These are phyloP conservation scores for Sporothrix sp. DNA, from an alignment of 2,329 filamentous ascomycete species.

Conservation along the genomic window DNA sequence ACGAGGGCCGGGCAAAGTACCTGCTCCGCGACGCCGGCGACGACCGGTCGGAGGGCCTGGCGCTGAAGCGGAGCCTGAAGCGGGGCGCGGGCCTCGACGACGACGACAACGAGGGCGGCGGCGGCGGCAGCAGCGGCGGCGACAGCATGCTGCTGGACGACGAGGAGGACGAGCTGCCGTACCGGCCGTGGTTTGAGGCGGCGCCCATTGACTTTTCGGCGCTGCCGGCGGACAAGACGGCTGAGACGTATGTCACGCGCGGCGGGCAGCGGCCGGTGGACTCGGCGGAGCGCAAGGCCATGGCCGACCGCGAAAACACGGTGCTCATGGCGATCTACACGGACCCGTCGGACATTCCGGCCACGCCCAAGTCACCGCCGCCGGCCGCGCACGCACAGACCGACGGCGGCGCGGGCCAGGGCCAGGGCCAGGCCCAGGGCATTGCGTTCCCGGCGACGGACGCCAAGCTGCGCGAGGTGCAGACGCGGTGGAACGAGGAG, in stretches of 20 bases:
- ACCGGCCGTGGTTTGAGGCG: slow-evolving; percentile 44
- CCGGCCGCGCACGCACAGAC: neutral
- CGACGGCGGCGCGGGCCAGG: neutral
- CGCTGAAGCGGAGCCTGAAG: slow-evolving; percentile 47
- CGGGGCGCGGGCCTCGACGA: slow-evolving; percentile 43
- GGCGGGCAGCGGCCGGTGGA: slow-evolving; percentile 42
- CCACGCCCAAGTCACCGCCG: slow-evolving; percentile 45
- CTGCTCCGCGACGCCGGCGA: slow-evolving; percentile 64
- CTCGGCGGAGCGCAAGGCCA: slow-evolving; percentile 46
- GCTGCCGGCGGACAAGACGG: slow-evolving; percentile 36
- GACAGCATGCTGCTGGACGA: slow-evolving; percentile 7
- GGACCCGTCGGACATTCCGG: slow-evolving; percentile 43
- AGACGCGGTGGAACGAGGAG: slow-evolving; percentile 39
- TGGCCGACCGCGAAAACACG: slow-evolving; percentile 46
- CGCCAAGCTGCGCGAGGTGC: slow-evolving; percentile 38
- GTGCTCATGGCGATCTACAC: slow-evolving; percentile 55
- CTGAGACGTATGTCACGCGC: slow-evolving; percentile 43
- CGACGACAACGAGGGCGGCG: slow-evolving; percentile 30
- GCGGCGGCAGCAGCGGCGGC: neutral
- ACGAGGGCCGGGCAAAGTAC: slow-evolving; percentile 55
- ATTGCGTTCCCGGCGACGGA: slow-evolving; percentile 30
- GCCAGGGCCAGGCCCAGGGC: neutral
- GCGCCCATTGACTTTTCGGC: slow-evolving; percentile 34
- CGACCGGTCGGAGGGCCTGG: slow-evolving; percentile 63
- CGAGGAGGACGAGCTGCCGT: slow-evolving; percentile 45